Evolutionary conservation across 75 land plant species (phyloP), one percentile per base, ranked within the genome.

Genomic region (Pseudotsuga menziesii): DNA sequence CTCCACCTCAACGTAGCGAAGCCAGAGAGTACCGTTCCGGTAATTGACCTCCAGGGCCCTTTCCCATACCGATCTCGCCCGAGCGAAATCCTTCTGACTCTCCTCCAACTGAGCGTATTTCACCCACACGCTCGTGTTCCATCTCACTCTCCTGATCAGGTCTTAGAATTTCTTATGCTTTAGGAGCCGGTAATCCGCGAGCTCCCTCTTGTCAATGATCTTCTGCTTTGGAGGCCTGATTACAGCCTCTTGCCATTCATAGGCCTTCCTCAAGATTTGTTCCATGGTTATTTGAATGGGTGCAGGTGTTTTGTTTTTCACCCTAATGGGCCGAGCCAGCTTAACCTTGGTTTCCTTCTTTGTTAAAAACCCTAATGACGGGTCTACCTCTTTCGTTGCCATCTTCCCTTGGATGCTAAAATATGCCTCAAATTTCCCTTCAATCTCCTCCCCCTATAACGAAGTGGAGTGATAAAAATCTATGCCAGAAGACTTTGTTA

Each of bases 171-270:
- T 96, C 87, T 93, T 95, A 13, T 94, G 81, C 76, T 84, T 84
- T 66, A 96, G 92, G 14, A 95, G 83, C n/a, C 96, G 96, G 67
- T 95, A 95, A 59, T 93, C 98, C 4, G 81, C 89, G 26, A 93
- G 94, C 88, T 95, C 98, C 36, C 88, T 78, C 48, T 85, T 35
- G 72, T 95, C 96, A 27, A 94, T 95, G 80, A 93, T 93, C 77
- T 95, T 95, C 88, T 95, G 96, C 85, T 95, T 95, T 11, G 98
- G 96, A 3, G 98, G 96, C 0, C 96, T 88, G 86, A 95, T 95
- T 72, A 93, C 98, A 0, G 98, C 90, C 82, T 95, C 98, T 83
- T 95, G 98, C 0, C 98, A 79, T 79, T 95, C 98, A 0, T 96
- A 82, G 8, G 98, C 94, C 62, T 95, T 96, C 1, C 98, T 85